Conservation (phyloP, 257 asterid genomes). For the Solanum peruvianum region DNA sequence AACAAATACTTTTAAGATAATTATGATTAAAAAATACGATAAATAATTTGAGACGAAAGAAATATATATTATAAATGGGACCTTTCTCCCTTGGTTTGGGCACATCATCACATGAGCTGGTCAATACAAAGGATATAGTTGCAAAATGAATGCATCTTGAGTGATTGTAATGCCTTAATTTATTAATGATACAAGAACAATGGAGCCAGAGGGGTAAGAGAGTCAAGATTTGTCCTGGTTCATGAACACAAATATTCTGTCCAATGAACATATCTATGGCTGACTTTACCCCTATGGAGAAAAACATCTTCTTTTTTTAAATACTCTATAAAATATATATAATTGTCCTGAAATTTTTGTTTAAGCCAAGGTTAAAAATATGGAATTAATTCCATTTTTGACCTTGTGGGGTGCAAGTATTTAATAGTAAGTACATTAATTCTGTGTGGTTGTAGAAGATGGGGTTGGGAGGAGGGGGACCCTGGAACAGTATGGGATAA, state of each 20-base stretch:
- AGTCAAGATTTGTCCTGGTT: slow-evolving; percentile 49
- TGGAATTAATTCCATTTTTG: background rate
- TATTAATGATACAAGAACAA: slow-evolving; percentile 20
- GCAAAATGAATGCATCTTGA: slow-evolving; percentile 43
- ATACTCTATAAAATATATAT: background rate
- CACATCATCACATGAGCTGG: slow-evolving; percentile 39
- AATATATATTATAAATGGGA: background rate
- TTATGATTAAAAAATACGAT: background rate
- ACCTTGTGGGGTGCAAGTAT: background rate
- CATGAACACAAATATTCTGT: slow-evolving; percentile 61
- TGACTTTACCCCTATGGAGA: background rate
- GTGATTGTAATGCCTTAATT: slow-evolving; percentile 18
- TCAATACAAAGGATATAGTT: background rate
- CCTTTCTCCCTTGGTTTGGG: background rate
- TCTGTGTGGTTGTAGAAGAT: background rate
- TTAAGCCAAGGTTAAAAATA: background rate
- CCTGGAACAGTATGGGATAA: slow-evolving; percentile 3
- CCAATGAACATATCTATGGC: slow-evolving; percentile 4
- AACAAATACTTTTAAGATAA: background rate
- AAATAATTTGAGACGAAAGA: background rate
- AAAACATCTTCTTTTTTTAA: background rate
- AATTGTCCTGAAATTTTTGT: background rate
- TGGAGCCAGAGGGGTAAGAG: slow-evolving; percentile 9
- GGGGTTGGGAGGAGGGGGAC: background rate
- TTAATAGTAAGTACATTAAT: background rate